phyloP scores from a whole-genome alignment of 177 flowering plant genomes.

The Vitis hybrid region DNA sequence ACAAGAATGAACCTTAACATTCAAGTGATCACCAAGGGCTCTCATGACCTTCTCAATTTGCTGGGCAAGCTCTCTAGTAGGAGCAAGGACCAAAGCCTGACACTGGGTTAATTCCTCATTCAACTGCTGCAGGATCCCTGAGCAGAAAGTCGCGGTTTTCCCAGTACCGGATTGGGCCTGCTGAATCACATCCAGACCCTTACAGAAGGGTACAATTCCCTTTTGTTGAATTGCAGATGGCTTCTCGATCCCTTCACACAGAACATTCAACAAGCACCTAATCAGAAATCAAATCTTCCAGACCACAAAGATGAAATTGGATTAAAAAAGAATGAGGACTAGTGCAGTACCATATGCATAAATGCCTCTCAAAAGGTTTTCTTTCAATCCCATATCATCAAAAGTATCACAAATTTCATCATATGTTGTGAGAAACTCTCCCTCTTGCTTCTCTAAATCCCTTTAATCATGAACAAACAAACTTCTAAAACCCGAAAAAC shows the following conservation, averaged over 20 bases:
- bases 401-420: not conserved
- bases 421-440: not conserved
- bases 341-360: not conserved
- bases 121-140: slow-evolving; percentile 4
- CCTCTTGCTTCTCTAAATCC: not conserved
- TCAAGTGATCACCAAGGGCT: slow-evolving; percentile 1
- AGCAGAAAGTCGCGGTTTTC: slow-evolving; percentile 3
- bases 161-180: slow-evolving; percentile 7
- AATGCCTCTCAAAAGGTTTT: slow-evolving; percentile 2
- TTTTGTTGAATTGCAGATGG: slow-evolving; percentile 4
- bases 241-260: not conserved
- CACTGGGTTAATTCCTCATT: not conserved
- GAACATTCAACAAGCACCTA: not conserved
- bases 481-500: not conserved
- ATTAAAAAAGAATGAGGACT: not conserved
- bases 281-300: not conserved
- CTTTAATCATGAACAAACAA: not conserved
- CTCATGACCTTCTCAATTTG: slow-evolving; percentile 4
- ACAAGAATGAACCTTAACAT: slow-evolving; percentile 8
- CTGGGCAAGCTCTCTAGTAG: slow-evolving; percentile 7
- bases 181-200: slow-evolving; percentile 4
- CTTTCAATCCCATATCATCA: slow-evolving; percentile 4
- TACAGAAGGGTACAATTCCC: not conserved
- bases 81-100: slow-evolving; percentile 6
- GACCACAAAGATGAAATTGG: not conserved